Percentiles rank a stretch among this genome's conserved stretches.
phyloP scores from a whole-genome alignment of 495 filamentous ascomycete genomes.

The Trichoderma asperelloides region DNA sequence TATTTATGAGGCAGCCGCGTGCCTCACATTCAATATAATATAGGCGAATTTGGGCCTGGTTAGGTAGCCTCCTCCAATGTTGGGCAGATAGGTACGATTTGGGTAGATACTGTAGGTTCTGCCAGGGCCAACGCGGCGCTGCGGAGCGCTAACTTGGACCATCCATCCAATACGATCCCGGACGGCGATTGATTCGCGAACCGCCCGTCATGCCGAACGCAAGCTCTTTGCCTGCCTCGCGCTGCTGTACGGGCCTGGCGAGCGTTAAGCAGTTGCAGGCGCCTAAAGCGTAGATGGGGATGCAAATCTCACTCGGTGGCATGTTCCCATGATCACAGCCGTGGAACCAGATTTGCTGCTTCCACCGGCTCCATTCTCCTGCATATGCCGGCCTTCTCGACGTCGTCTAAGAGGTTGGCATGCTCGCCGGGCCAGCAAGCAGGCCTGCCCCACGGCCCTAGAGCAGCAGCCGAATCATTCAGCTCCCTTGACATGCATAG shows the following conservation, averaged over 20 bases:
- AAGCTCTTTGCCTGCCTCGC: slow-evolving; percentile 4
- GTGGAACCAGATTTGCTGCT: not conserved
- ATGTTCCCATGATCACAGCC: slow-evolving; percentile 1
- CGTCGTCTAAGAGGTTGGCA: not conserved
- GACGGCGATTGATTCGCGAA: not conserved
- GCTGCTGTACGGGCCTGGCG: not conserved
- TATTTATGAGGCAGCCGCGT: not conserved
- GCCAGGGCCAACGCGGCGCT: too few relatives aligned
- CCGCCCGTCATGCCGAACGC: not conserved
- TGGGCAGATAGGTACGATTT: too few relatives aligned
- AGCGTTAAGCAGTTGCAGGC: not conserved
- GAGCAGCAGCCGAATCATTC: not conserved
- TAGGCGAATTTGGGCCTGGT: too few relatives aligned
- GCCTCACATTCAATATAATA: too few relatives aligned
- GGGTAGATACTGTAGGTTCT: too few relatives aligned
- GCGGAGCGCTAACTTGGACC: not conserved
- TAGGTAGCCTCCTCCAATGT: too few relatives aligned
- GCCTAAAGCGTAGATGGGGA: not conserved
- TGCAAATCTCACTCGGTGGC: not conserved
- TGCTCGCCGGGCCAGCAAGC: not conserved
- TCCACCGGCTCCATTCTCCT: not conserved
- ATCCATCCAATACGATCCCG: not conserved
- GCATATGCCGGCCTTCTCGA: not conserved
- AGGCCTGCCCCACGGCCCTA: not conserved
- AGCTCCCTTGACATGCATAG: slow-evolving; percentile 3